Conservation (phyloP, 1,284 basidiomycete genomes). For the Ganoderma boninense region DNA sequence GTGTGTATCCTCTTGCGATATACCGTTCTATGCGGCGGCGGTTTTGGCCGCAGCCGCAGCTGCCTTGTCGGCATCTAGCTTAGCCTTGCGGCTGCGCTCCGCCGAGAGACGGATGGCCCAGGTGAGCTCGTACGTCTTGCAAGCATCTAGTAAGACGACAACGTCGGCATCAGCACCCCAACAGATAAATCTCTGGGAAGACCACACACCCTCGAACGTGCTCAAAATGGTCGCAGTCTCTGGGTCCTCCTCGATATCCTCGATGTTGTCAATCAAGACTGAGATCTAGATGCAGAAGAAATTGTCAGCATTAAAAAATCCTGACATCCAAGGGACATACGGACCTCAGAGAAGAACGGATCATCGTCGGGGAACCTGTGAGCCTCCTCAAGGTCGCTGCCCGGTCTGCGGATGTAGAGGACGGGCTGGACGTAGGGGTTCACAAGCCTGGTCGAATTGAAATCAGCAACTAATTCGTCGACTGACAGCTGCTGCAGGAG, state of each 20-base stretch:
- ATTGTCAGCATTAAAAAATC: constrained; percentile 6
- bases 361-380: constrained; percentile 86
- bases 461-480: constrained; percentile 14
- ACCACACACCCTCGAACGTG: constrained; percentile 70
- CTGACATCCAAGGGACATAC: not conserved
- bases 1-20: constrained; percentile 2
- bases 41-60: constrained; percentile 11
- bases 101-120: constrained; percentile 87
- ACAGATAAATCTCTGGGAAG: not conserved
- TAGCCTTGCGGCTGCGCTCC: constrained; percentile 53
- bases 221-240: constrained; percentile 77
- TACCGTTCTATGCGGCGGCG: constrained; percentile 11
- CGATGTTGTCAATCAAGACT: constrained; percentile 84
- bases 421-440: constrained; percentile 89
- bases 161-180: constrained; percentile 9
- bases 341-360: constrained; percentile 87
- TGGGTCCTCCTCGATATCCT: constrained; percentile 79
- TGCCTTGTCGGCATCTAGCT: constrained; percentile 22
- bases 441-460: constrained; percentile 66
- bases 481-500: constrained; percentile 27
- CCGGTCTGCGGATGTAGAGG: constrained; percentile 85
- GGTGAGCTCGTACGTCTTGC: constrained; percentile 87
- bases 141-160: constrained; percentile 68
- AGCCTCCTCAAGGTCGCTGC: constrained; percentile 85
- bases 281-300: constrained; percentile 57